Evolutionary conservation across 73 alveolate species (phyloP).

Genomic region (Paramecium biaurelia): DNA sequence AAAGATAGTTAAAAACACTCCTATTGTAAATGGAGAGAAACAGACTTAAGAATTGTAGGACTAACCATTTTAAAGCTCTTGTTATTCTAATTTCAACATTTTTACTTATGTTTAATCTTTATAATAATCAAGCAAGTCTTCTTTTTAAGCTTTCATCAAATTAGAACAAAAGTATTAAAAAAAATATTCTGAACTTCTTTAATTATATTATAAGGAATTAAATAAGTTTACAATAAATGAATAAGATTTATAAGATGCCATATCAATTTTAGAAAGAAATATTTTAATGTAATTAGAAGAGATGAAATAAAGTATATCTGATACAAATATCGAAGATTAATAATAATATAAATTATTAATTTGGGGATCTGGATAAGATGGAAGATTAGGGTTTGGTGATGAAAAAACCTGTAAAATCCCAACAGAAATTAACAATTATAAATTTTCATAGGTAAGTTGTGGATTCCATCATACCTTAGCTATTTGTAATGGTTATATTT

Average conservation of each 20-base stretch:
- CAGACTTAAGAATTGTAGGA: not conserved
- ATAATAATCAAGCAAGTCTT: not conserved
- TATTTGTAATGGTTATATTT: constrained; percentile 74
- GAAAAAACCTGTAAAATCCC: constrained; percentile 62
- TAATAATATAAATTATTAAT: not conserved
- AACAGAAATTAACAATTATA: not conserved
- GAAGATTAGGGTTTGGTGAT: constrained; percentile 80
- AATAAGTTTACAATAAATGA: not conserved
- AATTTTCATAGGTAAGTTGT: constrained; percentile 56
- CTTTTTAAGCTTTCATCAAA: not conserved
- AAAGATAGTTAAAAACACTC: constrained; percentile 67
- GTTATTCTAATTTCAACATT: not conserved
- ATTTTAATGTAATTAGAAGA: not conserved
- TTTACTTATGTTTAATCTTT: not conserved
- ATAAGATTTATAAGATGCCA: not conserved
- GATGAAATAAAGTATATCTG: not conserved
- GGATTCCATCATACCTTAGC: constrained; percentile 97
- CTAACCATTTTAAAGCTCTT: not conserved
- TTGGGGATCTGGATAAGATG: constrained; percentile 96
- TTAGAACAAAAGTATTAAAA: not conserved
- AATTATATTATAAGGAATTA: not conserved
- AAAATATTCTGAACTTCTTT: not conserved
- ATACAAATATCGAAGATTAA: not conserved
- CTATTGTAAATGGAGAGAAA: not conserved
- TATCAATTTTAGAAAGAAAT: not conserved